Evolutionary conservation across 352 stramenopile genomes (phyloP).

Genomic region (Hyaloperonospora brassicae): DNA sequence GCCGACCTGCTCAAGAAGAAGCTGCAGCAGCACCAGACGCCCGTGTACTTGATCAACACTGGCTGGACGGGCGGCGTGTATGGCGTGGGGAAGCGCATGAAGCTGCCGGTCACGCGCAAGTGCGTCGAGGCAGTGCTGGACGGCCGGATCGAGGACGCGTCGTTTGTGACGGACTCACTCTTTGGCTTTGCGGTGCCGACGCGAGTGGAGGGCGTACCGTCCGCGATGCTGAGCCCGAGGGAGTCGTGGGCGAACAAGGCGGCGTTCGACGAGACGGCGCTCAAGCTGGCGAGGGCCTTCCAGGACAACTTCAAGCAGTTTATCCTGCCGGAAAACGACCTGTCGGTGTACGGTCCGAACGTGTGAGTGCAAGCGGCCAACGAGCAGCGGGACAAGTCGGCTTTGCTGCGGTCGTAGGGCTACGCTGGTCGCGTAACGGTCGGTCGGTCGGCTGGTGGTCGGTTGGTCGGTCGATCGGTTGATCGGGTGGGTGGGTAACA

Average conservation of each 20-base stretch:
- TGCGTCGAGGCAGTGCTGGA: constrained; percentile 70
- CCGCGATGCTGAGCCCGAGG: constrained; percentile 66
- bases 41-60: constrained; percentile 96
- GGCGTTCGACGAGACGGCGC: constrained; percentile 64
- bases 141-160: constrained; percentile 51
- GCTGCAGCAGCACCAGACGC: constrained; percentile 89
- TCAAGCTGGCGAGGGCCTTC: constrained; percentile 72
- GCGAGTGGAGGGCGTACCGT: constrained; percentile 52
- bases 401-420: not conserved
- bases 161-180: constrained; percentile 61
- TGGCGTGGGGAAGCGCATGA: constrained; percentile 94
- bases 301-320: constrained; percentile 84
- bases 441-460: not conserved
- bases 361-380: constrained; percentile 23
- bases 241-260: constrained; percentile 75
- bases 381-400: not conserved
- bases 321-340: constrained; percentile 64
- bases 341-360: constrained; percentile 53
- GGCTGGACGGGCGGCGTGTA: constrained; percentile 93
- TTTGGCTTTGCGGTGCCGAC: constrained; percentile 70
- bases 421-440: not conserved
- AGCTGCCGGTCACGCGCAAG: constrained; percentile 82
- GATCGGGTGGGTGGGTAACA: not conserved
- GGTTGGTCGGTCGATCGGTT: too few species aligned
- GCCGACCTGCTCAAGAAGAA: constrained; percentile 95